Percentiles rank a stretch among this genome's conserved stretches.
Conservation (phyloP, 257 asterid species). For the Agastache rugosa region DNA sequence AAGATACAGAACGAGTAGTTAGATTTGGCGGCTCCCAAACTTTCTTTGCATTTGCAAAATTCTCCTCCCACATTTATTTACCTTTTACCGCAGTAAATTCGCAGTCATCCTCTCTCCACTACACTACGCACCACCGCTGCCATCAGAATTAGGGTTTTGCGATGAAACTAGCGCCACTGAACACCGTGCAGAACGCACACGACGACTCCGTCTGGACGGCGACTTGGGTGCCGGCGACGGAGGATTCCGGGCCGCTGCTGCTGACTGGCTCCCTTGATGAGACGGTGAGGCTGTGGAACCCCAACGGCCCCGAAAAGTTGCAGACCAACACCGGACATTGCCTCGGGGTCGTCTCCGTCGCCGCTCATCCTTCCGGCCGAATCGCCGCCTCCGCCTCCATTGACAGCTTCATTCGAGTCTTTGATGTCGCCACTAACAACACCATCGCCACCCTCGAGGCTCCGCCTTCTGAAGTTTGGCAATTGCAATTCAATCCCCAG, state of each 20-base stretch:
- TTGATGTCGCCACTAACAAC: slow-evolving; percentile 75
- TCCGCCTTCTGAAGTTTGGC: slow-evolving; percentile 99
- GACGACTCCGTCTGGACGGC: slow-evolving; percentile 95
- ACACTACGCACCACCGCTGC: slow-evolving; percentile 23
- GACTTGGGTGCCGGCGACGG: slow-evolving; percentile 84
- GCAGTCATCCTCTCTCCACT: slow-evolving; percentile 21
- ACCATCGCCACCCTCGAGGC: slow-evolving; percentile 94
- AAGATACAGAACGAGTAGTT: not conserved
- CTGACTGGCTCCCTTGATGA: slow-evolving; percentile 94
- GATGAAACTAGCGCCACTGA: slow-evolving; percentile 80
- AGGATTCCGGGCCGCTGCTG: slow-evolving; percentile 61
- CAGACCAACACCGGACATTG: slow-evolving; percentile 87
- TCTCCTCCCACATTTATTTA: not conserved
- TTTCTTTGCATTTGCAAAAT: slow-evolving; percentile 6
- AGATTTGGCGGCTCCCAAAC: slow-evolving; percentile 10
- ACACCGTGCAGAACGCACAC: slow-evolving; percentile 77
- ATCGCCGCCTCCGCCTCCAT: slow-evolving; percentile 96
- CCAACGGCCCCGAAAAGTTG: slow-evolving; percentile 53
- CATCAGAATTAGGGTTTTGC: slow-evolving; percentile 47
- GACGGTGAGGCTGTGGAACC: slow-evolving; percentile 87
- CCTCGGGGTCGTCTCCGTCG: slow-evolving; percentile 93
- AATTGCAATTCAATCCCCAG: slow-evolving; percentile 86
- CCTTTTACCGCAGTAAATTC: slow-evolving; percentile 18
- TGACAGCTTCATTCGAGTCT: slow-evolving; percentile 87
- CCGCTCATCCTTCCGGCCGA: slow-evolving; percentile 90